These are phyloP conservation scores for Candida peoriensis DNA, from an alignment of 805 yeast species.

Conservation along the genomic window DNA sequence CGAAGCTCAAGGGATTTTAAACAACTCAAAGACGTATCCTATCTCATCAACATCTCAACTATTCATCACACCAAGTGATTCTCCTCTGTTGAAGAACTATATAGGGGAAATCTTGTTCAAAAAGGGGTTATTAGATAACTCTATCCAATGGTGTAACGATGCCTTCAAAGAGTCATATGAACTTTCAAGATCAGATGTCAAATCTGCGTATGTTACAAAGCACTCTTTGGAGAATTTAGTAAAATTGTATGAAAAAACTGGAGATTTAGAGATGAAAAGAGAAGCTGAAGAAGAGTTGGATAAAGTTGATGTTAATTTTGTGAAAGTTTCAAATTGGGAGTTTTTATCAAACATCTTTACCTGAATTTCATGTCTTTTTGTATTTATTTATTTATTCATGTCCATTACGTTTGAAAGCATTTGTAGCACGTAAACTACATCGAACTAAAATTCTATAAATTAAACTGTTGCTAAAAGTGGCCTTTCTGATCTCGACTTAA, in stretches of 20 bases:
- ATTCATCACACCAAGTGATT: constrained; percentile 8
- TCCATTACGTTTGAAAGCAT: too few species aligned
- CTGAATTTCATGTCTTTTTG: not conserved
- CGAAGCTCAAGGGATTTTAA: constrained; percentile 3
- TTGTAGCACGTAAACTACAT: too few species aligned
- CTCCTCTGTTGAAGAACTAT: constrained; percentile 36
- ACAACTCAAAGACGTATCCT: not conserved
- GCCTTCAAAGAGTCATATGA: constrained; percentile 29
- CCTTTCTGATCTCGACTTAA: too few species aligned
- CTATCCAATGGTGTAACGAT: constrained; percentile 38
- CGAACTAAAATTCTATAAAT: too few species aligned
- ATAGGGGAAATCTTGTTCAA: constrained; percentile 39
- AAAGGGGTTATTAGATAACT: constrained; percentile 26
- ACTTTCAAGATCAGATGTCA: constrained; percentile 27
- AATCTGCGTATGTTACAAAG: constrained; percentile 34
- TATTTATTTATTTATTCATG: constrained; percentile 4
- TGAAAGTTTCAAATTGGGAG: constrained; percentile 5
- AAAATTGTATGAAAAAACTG: constrained; percentile 11
- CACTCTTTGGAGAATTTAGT: constrained; percentile 31
- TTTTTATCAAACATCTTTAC: constrained; percentile 3
- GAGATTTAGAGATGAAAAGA: constrained; percentile 10
- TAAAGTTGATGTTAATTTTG: constrained; percentile 4
- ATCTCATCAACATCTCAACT: not conserved
- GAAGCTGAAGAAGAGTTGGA: constrained; percentile 11
- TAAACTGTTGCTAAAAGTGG: too few species aligned